Evolutionary conservation across 2,329 filamentous ascomycete genomes (phyloP), one percentile per base, ranked within the genome.

Genomic region (Colletotrichum eleusines): DNA sequence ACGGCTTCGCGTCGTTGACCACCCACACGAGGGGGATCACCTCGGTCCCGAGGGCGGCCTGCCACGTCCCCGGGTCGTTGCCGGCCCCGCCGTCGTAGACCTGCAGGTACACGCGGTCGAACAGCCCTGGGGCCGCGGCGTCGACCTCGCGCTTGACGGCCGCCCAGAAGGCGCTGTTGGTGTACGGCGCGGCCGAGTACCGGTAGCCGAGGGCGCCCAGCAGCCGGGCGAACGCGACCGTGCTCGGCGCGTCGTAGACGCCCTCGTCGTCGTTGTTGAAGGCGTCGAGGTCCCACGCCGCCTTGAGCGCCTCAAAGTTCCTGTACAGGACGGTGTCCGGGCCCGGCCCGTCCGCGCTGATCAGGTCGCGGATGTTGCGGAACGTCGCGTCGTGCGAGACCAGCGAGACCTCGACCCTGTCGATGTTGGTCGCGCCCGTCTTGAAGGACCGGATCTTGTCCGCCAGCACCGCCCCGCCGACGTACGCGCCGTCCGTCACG

Each of bases 261-360:
- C 78, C 78, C 73, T 84, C 83, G 74, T 85, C 83, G 71, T 84
- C 81, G 72, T 84, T 84, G 73, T 84, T 84, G 63, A 85, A 81
- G 7, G 82, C 83, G 66, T 85, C 82, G 35, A 85, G 79, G 26
- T 63, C 74, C 83, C 83, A 85, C 1, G 82, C 82, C 14, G 72
- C 71, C 73, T 79, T 80, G 3, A 85, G 76, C 1, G 80, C 80
- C 1, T 66, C 75, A 69, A 84, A 84, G 74, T 83, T 84, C 66
- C 76, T 78, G 71, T 80, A 81, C 20, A 84, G 72, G 8, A 73
- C 73, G 6, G 82, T 82, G 9, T 75, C 73, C 1, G 78, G 6
- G 0, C 78, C 79, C 0, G 80, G 74, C 0, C 81, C 81, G 0
- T 80, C 78, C 16, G 60, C 78, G 16, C 71, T 57, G 75, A 84